phyloP scores from a whole-genome alignment of 352 stramenopile genomes.

The Phytophthora tubulina region DNA sequence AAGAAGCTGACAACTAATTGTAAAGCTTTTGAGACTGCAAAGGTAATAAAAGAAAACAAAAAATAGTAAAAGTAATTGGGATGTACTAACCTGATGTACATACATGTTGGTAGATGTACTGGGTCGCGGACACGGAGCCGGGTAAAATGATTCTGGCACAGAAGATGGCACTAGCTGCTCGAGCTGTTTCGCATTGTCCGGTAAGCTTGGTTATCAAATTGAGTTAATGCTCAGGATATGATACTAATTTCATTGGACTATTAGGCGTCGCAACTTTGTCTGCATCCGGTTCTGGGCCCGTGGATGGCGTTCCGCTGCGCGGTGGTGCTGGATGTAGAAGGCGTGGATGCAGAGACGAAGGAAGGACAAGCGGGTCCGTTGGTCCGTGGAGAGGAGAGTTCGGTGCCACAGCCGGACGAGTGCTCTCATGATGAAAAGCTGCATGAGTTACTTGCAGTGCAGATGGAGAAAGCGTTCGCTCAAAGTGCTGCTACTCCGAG shows the following conservation, averaged over 20 bases:
- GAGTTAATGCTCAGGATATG: background rate
- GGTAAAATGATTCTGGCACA: slow-evolving; percentile 83
- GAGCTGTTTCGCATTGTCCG: slow-evolving; percentile 55
- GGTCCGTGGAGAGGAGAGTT: slow-evolving; percentile 17
- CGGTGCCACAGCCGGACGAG: slow-evolving; percentile 31
- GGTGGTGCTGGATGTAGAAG: slow-evolving; percentile 59
- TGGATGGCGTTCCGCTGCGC: slow-evolving; percentile 79
- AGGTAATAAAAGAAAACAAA: slow-evolving; percentile 19
- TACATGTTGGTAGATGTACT: slow-evolving; percentile 56
- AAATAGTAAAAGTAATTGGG: background rate
- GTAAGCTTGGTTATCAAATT: slow-evolving; percentile 24
- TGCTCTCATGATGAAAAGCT: slow-evolving; percentile 57
- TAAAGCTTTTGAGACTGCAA: slow-evolving; percentile 29
- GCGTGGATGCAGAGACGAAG: slow-evolving; percentile 4
- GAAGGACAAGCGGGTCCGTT: slow-evolving; percentile 15
- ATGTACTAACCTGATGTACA: background rate
- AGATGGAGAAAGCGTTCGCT: slow-evolving; percentile 61
- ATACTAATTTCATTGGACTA: background rate
- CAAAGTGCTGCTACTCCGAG: slow-evolving; percentile 44
- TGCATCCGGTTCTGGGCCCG: slow-evolving; percentile 70
- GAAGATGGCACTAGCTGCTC: slow-evolving; percentile 68
- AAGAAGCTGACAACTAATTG: slow-evolving; percentile 27
- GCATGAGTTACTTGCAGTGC: slow-evolving; percentile 44
- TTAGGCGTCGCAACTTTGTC: slow-evolving; percentile 68
- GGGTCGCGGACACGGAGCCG: slow-evolving; percentile 67